Percentiles rank a stretch among this genome's conserved stretches.
Conservation (phyloP, 2,329 filamentous ascomycete species). For the Pestalotiopsis sp. region DNA sequence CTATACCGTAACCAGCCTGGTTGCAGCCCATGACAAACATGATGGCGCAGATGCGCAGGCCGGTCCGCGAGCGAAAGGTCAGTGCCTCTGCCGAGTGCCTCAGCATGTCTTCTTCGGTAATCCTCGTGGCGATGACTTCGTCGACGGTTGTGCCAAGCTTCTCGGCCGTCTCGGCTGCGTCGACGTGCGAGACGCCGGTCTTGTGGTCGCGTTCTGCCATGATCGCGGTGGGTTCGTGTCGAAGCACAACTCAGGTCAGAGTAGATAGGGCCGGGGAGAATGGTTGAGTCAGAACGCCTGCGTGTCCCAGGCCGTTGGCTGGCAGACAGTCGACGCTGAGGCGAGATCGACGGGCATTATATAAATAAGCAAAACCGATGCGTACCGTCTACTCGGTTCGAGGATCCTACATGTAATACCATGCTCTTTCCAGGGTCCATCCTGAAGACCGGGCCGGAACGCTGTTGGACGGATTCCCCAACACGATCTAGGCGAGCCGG, state of each 20-base stretch:
- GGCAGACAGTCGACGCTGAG: background rate
- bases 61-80: slow-evolving; percentile 39
- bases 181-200: slow-evolving; percentile 13
- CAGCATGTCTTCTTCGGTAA: slow-evolving; percentile 48
- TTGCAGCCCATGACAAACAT: slow-evolving; percentile 49
- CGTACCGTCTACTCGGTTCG: background rate
- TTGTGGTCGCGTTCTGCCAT: slow-evolving; percentile 10
- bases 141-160: slow-evolving; percentile 38
- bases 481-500: slow-evolving; percentile 2
- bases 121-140: slow-evolving; percentile 43
- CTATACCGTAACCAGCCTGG: slow-evolving; percentile 48
- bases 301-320: background rate
- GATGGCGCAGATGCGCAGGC: slow-evolving; percentile 40
- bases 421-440: background rate
- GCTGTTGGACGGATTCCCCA: background rate
- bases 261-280: background rate
- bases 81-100: slow-evolving; percentile 42
- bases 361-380: slow-evolving; percentile 2
- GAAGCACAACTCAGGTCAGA: background rate
- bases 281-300: background rate
- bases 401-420: background rate
- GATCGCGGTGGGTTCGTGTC: background rate
- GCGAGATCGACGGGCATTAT: background rate
- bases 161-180: slow-evolving; percentile 31
- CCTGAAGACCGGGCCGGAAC: slow-evolving; percentile 9